Evolutionary conservation across 495 filamentous ascomycete genomes (phyloP), one percentile per base, ranked within the genome.

Genomic region (Lepraria neglecta): DNA sequence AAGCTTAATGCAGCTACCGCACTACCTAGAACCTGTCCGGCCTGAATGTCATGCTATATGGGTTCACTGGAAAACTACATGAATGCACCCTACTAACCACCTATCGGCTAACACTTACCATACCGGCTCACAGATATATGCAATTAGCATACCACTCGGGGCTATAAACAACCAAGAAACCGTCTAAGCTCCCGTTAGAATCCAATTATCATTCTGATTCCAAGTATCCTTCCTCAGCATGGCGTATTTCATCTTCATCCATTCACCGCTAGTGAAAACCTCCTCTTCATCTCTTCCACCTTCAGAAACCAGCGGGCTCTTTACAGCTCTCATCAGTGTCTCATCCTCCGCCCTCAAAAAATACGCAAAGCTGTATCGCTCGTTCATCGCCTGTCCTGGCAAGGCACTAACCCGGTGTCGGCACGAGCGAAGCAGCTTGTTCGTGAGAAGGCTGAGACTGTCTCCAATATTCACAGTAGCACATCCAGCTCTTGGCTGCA

Each of bases 391-490:
- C 31, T 27, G 21, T 17, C 30, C 55, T n/a, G 53, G 53, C 11
- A 50, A 24, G 15, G 53, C 38, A 27, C n/a, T 35, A 42, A 64
- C 62, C 21, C 62, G 62, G 50, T 64, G 62, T 30, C 19, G 4
- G 35, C 56, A 54, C n/a, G 27, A 42, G 15, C 46, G 38, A 12
- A 64, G 45, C 24, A 51, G 42, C n/a, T 46, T 56, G 15, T 43
- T 46, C 17, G 62, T 64, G 17, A 64, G 35, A 46, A 59, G 42
- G n/a, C 45, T 54, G 27, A 64, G 21, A 35, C 44, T 30, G 70
- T 84, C 82, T 59, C 82, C 82, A 0, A 85, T 75, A 70, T 84
- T 80, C 61, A 84, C 75, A 60, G 84, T 74, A 27, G 77, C 80
- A 63, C 71, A 73, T 44, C 78, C 78, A 1, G 69, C 64, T 60